Conservation (phyloP, 352 stramenopile species). For the Globisporangium alternatum region DNA sequence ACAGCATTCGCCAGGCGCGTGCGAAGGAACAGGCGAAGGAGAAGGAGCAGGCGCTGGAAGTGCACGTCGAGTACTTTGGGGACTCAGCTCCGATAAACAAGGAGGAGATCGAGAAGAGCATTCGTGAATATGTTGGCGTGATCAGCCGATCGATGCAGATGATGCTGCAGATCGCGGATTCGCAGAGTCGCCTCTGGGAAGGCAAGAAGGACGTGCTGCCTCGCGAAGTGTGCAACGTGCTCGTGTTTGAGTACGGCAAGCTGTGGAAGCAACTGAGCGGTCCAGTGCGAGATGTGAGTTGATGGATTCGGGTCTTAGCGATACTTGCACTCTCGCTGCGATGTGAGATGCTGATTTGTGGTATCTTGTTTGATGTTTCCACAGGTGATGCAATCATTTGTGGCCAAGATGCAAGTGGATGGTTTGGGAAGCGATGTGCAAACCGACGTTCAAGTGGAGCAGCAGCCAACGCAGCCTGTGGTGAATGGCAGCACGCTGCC, state of each 20-base stretch:
- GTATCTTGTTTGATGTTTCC: slow-evolving; percentile 5
- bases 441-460: not conserved
- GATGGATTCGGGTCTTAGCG: slow-evolving; percentile 1
- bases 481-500: not conserved
- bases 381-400: slow-evolving; percentile 21
- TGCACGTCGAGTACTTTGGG: slow-evolving; percentile 58
- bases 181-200: slow-evolving; percentile 54
- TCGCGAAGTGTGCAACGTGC: slow-evolving; percentile 26
- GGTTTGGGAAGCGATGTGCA: not conserved
- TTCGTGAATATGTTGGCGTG: slow-evolving; percentile 58
- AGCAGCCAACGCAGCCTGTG: not conserved
- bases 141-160: slow-evolving; percentile 48
- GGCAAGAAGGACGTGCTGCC: slow-evolving; percentile 34
- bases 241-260: slow-evolving; percentile 43
- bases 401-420: slow-evolving; percentile 12
- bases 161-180: slow-evolving; percentile 52
- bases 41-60: slow-evolving; percentile 39
- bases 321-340: not conserved
- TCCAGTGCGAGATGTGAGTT: slow-evolving; percentile 48
- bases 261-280: slow-evolving; percentile 46
- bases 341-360: slow-evolving; percentile 15
- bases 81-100: slow-evolving; percentile 61
- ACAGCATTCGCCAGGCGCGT: slow-evolving; percentile 46
- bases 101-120: slow-evolving; percentile 60
- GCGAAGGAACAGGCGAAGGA: slow-evolving; percentile 45